Evolutionary conservation across 352 stramenopile genomes (phyloP).

Genomic region (Plasmopara muralis): DNA sequence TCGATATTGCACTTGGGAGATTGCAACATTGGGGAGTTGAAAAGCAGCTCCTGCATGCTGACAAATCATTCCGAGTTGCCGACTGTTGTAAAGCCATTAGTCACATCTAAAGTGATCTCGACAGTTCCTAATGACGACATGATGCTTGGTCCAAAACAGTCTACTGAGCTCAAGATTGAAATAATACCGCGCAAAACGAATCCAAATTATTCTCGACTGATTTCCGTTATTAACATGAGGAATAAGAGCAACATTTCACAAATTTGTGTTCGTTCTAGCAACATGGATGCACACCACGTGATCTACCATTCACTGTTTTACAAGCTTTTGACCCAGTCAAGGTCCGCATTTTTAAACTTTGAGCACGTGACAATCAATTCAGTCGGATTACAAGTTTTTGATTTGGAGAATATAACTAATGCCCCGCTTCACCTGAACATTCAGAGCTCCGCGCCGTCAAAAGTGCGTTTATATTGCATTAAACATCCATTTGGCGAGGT

Average conservation of each 20-base stretch:
- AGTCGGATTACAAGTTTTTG: constrained; percentile 81
- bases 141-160: constrained; percentile 80
- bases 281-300: constrained; percentile 88
- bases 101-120: constrained; percentile 87
- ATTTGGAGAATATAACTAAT: constrained; percentile 86
- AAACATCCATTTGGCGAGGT: constrained; percentile 37
- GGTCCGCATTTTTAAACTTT: constrained; percentile 84
- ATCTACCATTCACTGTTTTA: constrained; percentile 90
- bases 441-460: constrained; percentile 62
- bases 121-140: constrained; percentile 86
- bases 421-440: constrained; percentile 71
- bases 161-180: constrained; percentile 82
- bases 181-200: constrained; percentile 88
- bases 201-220: constrained; percentile 81
- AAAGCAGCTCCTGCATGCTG: constrained; percentile 79
- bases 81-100: constrained; percentile 78
- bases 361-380: constrained; percentile 83
- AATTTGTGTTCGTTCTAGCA: constrained; percentile 84
- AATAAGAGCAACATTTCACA: constrained; percentile 83
- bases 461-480: constrained; percentile 71
- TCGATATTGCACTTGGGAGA: constrained; percentile 82
- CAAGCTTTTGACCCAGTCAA: constrained; percentile 80
- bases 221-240: constrained; percentile 83
- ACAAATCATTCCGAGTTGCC: constrained; percentile 87
- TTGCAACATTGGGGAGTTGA: constrained; percentile 87